Base-by-base conservation (phyloP, 177 flowering plant genomes). In the Tripterygium wilfordii region DNA sequence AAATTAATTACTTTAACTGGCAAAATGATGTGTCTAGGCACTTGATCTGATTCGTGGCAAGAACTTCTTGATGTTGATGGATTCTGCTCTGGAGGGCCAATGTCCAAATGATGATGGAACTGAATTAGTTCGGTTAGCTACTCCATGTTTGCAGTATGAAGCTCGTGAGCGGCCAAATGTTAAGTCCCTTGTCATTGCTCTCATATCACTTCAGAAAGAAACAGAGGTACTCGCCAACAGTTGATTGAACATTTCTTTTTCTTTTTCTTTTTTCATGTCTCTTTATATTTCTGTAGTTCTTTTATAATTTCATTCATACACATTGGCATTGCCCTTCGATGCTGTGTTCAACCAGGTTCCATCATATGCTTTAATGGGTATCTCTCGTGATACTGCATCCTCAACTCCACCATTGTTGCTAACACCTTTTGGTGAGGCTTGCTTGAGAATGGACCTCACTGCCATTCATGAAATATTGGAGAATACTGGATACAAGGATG, bases 81-180 rank as follows among this genome's bases (percentile, higher is more conserved):
- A 50, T 50, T 87, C 96, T 57, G 72, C 83, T 63, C 61, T 84
- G 70, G 96, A 82, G 67, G 92, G 89, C 33, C 80, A 79, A 63
- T 80, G 82, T 60, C 74, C 87, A 48, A 84, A 78, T 53, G 87
- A 82, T 58, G 96, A 87, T 63, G 87, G 89, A 56, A 75, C 84
- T 52, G 96, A 86, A 42, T 59, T 87, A 57, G 91, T 82, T 16
- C 69, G 87, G 9, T 59, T 87, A 54, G 91, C 91, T 41, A 74
- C 87, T 27, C 88, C 87, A 16, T 87, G 96, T 63, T 73, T 86
- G 62, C 88, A 83, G 43, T 78, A 75, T 70, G 96, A 87, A 70
- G 72, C 85, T 56, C 87, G 87, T 21, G 96, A 87, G 56, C 77
- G 96, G 64, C 96, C 96, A 49, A 81, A 83, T 65, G 75, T 77